Percentiles rank a stretch among this genome's conserved stretches.
Evolutionary conservation across 192 early-diverging fungal species (phyloP).

Genomic region (Coemansia sp.): DNA sequence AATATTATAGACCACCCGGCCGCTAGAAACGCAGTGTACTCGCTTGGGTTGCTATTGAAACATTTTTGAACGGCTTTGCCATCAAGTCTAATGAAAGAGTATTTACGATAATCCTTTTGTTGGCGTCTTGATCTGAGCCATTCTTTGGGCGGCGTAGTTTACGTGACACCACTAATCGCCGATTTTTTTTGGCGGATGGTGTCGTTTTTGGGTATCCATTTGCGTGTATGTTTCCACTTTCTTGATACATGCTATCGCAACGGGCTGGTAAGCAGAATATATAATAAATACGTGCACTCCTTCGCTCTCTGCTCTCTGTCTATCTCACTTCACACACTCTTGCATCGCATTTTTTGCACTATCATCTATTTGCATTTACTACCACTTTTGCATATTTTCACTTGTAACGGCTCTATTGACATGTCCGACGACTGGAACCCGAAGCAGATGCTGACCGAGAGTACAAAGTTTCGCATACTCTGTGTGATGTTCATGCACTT

Average conservation of each 20-base stretch:
- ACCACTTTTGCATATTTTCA: neutral
- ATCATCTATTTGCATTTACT: neutral
- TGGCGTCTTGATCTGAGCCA: neutral
- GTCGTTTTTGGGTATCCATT: neutral
- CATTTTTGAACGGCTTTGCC: neutral
- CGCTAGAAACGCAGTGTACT: neutral
- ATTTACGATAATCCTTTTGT: neutral
- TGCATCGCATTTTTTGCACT: neutral
- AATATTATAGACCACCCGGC: neutral
- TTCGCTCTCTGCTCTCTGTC: neutral
- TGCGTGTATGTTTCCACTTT: neutral
- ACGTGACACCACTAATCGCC: neutral
- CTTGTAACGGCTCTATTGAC: neutral
- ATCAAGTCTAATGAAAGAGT: neutral
- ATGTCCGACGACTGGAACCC: constrained; percentile 10
- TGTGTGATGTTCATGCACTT: constrained; percentile 35
- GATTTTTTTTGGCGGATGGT: neutral
- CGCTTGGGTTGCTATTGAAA: neutral
- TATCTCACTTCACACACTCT: neutral
- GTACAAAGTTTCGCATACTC: constrained; percentile 33
- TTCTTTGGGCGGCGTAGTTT: neutral
- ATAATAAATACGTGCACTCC: neutral
- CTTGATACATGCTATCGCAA: too few species aligned
- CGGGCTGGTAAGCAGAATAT: neutral
- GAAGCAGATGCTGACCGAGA: constrained; percentile 22